Evolutionary conservation across 148 eudicot species (phyloP), one percentile per base, ranked within the genome.

Genomic region (Rhododendron kiyosumense): DNA sequence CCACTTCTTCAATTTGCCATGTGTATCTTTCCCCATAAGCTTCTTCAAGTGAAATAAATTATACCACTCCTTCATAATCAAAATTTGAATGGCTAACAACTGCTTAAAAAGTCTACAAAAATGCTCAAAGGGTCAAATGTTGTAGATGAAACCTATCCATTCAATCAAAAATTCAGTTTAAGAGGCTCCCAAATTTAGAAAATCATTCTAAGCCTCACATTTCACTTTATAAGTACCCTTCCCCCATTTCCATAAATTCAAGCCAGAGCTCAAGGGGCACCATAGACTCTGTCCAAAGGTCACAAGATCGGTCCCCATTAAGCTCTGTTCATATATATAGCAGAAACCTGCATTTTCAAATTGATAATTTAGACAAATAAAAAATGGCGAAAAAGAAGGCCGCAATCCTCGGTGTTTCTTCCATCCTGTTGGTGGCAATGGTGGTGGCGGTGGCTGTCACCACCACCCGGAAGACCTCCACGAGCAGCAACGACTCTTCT

Each of bases 351-450:
- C 32, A 65, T 65, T 22, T 26, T 7, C 0, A 63, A 61, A 24
- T 69, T 69, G 74, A 26, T 2, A 71, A 30, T 30, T 13, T 13
- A 30, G 18, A 11, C 9, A 13, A 13, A 7, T 46, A 79, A 49
- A 41, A n/a, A 48, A 79, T 49, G 63, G 63, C 83, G 48, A 46
- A 51, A 65, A 90, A 84, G 48, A 90, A 90, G 84, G 85, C 45
- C 14, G 79, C 86, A 48, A 34, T 89, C 15, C 61, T 89, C 54
- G 88, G 87, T 3, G 49, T 87, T 14, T 81, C 88, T 3, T 48
- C 89, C 46, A 8, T 89, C 45, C 73, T 88, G 8, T 41, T 89
- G 57, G 87, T 86, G 75, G 89, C 89, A 3, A 85, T 84, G 85
- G 88, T 89, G 67, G 89, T 81, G 30, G 90, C 85, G 17, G 78